A percentile compares a stretch with the other conserved stretches of the same genome.
Conservation (phyloP, 2,329 filamentous ascomycete species). For the Corinectria fuckeliana region DNA sequence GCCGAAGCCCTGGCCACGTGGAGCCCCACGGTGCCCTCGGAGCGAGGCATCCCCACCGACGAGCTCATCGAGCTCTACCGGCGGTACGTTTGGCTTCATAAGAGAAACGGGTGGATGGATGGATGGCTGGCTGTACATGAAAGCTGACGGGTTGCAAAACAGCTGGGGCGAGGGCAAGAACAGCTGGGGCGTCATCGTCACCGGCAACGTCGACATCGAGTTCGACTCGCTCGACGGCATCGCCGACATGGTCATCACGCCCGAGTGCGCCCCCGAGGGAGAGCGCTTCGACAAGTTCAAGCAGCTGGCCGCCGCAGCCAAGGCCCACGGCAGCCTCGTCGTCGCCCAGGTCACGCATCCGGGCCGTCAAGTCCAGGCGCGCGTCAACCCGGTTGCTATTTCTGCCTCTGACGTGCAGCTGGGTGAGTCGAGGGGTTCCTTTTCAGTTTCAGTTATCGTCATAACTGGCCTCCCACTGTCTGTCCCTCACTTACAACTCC, state of each 20-base stretch:
- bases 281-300: slow-evolving; percentile 68
- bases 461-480: too few relatives aligned
- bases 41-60: slow-evolving; percentile 52
- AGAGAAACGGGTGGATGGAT: too few relatives aligned
- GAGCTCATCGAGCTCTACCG: slow-evolving; percentile 62
- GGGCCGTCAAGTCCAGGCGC: slow-evolving; percentile 51
- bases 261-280: slow-evolving; percentile 56
- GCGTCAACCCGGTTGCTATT: slow-evolving; percentile 46
- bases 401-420: slow-evolving; percentile 51
- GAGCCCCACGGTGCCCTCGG: slow-evolving; percentile 57
- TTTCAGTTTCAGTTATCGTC: too few relatives aligned
- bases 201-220: slow-evolving; percentile 70
- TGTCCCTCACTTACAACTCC: too few relatives aligned
- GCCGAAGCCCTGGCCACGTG: slow-evolving; percentile 68
- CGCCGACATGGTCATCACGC: slow-evolving; percentile 65
- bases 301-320: slow-evolving; percentile 59
- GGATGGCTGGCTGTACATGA: too few relatives aligned
- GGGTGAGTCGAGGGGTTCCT: too few relatives aligned
- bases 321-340: slow-evolving; percentile 65
- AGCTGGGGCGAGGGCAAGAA: slow-evolving; percentile 57
- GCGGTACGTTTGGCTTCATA: slow-evolving; percentile 59
- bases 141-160: too few relatives aligned
- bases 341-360: slow-evolving; percentile 62
- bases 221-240: slow-evolving; percentile 61
- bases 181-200: slow-evolving; percentile 61